These are phyloP conservation scores for Adansonia gregorii DNA, from an alignment of 441 rosid genomes.

Conservation along the genomic window DNA sequence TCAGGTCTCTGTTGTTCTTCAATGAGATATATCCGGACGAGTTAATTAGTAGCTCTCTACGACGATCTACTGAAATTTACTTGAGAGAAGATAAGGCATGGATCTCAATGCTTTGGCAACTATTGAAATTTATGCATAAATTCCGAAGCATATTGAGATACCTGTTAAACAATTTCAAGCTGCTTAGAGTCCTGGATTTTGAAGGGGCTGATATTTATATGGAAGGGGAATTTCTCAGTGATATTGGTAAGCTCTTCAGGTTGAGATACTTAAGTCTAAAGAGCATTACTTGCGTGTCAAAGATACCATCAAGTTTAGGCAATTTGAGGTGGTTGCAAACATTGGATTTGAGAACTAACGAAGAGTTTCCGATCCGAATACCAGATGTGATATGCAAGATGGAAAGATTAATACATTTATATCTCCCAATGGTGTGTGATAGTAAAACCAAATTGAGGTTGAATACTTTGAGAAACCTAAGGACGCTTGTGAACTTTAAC, in stretches of 20 bases:
- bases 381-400: not conserved
- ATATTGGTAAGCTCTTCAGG: not conserved
- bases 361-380: not conserved
- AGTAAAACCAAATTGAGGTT: not conserved
- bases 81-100: not conserved
- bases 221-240: not conserved
- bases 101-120: not conserved
- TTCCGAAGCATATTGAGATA: not conserved
- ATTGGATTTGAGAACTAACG: not conserved
- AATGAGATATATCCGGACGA: too few relatives aligned
- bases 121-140: not conserved
- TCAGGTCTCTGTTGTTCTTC: slow-evolving; percentile 30
- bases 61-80: too few relatives aligned
- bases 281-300: not conserved
- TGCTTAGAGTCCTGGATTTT: slow-evolving; percentile 5
- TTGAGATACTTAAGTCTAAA: slow-evolving; percentile 2
- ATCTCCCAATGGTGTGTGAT: not conserved
- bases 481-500: slow-evolving; percentile 5
- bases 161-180: not conserved
- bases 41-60: too few relatives aligned
- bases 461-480: not conserved
- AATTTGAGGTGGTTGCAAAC: not conserved
- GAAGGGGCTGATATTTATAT: not conserved
- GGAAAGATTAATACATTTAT: not conserved
- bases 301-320: not conserved